A percentile compares a stretch with the other conserved stretches of the same genome.
phyloP scores from a whole-genome alignment of 2,329 filamentous ascomycete species.

The Phialemonium atrogriseum region DNA sequence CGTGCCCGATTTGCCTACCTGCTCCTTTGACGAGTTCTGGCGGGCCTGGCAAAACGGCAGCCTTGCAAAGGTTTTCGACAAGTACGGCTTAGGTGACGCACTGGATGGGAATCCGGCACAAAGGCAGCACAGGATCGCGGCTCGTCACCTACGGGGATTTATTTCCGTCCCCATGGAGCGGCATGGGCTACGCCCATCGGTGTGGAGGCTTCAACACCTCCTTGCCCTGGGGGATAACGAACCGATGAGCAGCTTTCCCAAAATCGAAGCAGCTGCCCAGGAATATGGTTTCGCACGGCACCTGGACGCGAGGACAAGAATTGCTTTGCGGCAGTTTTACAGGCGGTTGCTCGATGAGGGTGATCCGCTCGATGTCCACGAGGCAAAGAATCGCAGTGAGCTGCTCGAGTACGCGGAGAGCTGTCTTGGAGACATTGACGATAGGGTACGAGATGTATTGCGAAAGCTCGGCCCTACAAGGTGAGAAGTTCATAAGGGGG shows the following conservation, averaged over 20 bases:
- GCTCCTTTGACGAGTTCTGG: slow-evolving; percentile 1
- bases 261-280: neutral
- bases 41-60: slow-evolving; percentile 2
- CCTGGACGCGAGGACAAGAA: slow-evolving; percentile 1
- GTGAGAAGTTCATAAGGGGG: no score
- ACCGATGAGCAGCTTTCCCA: neutral
- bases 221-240: slow-evolving; percentile 3
- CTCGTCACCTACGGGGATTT: slow-evolving; percentile 2
- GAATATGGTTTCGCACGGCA: slow-evolving; percentile 3
- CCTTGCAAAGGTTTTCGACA: slow-evolving; percentile 1
- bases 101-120: no score
- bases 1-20: neutral
- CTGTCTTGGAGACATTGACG: no score
- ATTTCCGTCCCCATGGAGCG: neutral
- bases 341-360: no score
- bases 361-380: no score
- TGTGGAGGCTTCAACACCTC: slow-evolving; percentile 2
- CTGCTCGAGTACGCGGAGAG: no score
- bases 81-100: neutral
- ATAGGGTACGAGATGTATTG: no score
- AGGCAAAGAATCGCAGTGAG: no score
- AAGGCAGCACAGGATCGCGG: no score
- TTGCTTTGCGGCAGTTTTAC: slow-evolving; percentile 6
- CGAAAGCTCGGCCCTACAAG: no score
- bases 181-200: slow-evolving; percentile 1